Percentiles rank a stretch among this genome's conserved stretches.
Evolutionary conservation across 345 rosid genomes (phyloP).

Genomic region (Geranium rotundifolium): DNA sequence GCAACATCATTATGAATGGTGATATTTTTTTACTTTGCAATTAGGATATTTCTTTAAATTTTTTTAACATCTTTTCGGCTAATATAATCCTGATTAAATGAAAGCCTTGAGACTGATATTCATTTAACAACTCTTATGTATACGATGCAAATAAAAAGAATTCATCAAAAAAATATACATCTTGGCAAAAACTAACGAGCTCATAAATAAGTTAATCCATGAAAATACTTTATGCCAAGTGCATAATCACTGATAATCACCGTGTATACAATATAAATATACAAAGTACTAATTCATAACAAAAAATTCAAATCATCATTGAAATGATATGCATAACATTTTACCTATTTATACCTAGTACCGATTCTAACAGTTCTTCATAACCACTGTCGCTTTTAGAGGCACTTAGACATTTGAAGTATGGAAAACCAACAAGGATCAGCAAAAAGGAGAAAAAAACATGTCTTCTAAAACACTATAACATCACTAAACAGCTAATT

Average conservation of each 20-base stretch:
- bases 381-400: neutral
- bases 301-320: neutral
- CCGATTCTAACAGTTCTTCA: conserved; percentile 49
- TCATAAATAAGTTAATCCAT: too few species aligned
- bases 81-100: conserved; percentile 50
- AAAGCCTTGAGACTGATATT: conserved; percentile 57
- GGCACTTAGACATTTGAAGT: neutral
- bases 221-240: too few species aligned
- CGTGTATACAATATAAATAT: neutral
- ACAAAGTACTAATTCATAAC: neutral
- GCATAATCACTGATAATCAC: neutral
- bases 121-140: conserved; percentile 35
- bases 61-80: too few species aligned
- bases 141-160: neutral
- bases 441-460: neutral
- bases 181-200: too few species aligned
- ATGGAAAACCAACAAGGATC: too few species aligned
- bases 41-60: too few species aligned
- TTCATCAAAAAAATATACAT: neutral
- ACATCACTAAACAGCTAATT: too few species aligned
- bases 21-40: too few species aligned
- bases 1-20: too few species aligned
- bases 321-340: conserved; percentile 1
- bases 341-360: conserved; percentile 47
- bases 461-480: neutral